Percentiles rank a stretch among this genome's conserved stretches.
phyloP scores from a whole-genome alignment of 306 rosid species.

The Cucumis sativus region DNA sequence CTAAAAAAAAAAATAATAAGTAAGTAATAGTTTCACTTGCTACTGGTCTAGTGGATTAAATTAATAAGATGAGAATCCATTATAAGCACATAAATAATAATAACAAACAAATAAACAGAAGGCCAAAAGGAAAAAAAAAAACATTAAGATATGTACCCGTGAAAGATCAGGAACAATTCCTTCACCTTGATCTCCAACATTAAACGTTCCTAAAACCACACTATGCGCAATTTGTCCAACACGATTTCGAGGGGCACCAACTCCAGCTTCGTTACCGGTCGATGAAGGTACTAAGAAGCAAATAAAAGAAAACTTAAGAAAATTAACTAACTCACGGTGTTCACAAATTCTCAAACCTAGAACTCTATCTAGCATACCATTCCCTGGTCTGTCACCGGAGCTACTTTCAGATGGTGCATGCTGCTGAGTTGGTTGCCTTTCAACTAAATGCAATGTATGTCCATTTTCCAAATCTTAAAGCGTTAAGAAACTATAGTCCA shows the following conservation, averaged over 20 bases:
- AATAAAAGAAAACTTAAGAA: constrained; percentile 13
- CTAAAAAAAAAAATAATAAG: constrained; percentile 22
- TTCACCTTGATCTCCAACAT: constrained; percentile 91
- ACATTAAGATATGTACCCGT: constrained; percentile 33
- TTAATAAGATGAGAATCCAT: neutral
- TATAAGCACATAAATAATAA: neutral
- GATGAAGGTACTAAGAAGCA: neutral
- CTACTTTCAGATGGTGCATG: constrained; percentile 39
- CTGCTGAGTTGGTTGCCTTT: constrained; percentile 63
- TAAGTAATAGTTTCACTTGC: neutral
- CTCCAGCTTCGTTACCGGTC: constrained; percentile 48
- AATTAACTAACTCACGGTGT: neutral
- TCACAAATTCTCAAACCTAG: neutral
- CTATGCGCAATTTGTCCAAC: constrained; percentile 90
- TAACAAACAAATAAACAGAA: neutral
- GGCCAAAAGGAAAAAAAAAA: constrained; percentile 10
- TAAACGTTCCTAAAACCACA: constrained; percentile 90
- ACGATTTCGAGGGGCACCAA: constrained; percentile 56
- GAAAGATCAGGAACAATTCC: constrained; percentile 63
- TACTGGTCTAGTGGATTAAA: neutral
- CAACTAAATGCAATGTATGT: constrained; percentile 90
- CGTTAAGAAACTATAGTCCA: constrained; percentile 35
- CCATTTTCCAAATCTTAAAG: constrained; percentile 80
- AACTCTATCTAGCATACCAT: constrained; percentile 14
- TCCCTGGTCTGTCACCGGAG: constrained; percentile 38